These are phyloP conservation scores for Clonostachys sp. DNA, from an alignment of 2,329 filamentous ascomycete species.

Conservation along the genomic window DNA sequence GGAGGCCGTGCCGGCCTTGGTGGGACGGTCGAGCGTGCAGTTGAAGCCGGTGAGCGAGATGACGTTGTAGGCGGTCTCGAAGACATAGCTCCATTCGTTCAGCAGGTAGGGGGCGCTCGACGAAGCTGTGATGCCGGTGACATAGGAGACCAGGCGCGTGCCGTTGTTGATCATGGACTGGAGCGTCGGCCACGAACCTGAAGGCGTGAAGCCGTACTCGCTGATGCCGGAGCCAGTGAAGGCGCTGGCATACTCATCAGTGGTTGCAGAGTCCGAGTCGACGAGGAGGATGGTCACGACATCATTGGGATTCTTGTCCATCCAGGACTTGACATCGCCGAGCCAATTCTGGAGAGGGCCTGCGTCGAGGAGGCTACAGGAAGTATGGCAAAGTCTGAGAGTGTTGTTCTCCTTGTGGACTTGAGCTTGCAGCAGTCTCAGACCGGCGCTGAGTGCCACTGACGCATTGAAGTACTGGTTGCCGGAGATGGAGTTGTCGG, in stretches of 20 bases:
- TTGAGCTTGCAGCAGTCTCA: constrained; percentile 68
- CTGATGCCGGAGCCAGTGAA: constrained; percentile 57
- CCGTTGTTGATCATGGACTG: constrained; percentile 59
- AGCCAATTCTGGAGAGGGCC: constrained; percentile 64
- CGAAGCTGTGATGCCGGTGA: constrained; percentile 47
- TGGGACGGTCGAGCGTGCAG: constrained; percentile 66
- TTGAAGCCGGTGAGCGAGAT: constrained; percentile 60
- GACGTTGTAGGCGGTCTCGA: constrained; percentile 69
- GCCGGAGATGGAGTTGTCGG: constrained; percentile 57
- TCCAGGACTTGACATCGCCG: constrained; percentile 59
- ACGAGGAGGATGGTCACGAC: constrained; percentile 73
- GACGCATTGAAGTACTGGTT: constrained; percentile 75
- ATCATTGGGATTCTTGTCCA: constrained; percentile 66
- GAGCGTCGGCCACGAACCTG: constrained; percentile 65
- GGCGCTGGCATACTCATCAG: constrained; percentile 46
- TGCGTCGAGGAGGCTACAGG: constrained; percentile 63
- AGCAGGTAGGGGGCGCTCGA: constrained; percentile 51
- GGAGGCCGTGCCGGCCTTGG: constrained; percentile 38
- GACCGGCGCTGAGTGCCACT: constrained; percentile 63
- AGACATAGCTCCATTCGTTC: constrained; percentile 61
- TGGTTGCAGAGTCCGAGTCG: constrained; percentile 58
- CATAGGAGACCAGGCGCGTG: constrained; percentile 64
- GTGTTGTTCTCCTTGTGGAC: constrained; percentile 57
- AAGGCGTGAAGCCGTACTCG: constrained; percentile 55
- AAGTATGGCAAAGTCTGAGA: constrained; percentile 67